phyloP scores from a whole-genome alignment of 768 basidiomycete species.

The Boletus rubroflammeus region DNA sequence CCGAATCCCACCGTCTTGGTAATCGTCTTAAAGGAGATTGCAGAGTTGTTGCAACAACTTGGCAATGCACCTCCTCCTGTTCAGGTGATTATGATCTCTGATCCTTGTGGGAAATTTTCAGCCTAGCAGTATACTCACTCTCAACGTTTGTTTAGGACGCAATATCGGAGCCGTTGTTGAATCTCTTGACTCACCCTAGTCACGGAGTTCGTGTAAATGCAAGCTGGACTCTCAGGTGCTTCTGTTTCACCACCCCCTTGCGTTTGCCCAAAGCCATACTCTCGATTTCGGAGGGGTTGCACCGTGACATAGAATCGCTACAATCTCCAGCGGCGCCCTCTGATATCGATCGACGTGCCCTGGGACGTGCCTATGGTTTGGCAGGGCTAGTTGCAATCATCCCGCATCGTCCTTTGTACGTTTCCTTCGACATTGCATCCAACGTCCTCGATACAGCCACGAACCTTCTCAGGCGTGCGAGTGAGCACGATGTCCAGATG shows the following conservation, averaged over 20 bases:
- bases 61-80: conserved; percentile 91
- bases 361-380: conserved; percentile 90
- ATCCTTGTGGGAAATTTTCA: not conserved
- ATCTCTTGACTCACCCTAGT: conserved; percentile 81
- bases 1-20: conserved; percentile 67
- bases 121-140: not conserved
- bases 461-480: conserved; percentile 83
- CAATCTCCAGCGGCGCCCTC: conserved; percentile 67
- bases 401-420: conserved; percentile 84
- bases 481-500: conserved; percentile 83
- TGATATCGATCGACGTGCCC: conserved; percentile 65
- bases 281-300: conserved; percentile 73
- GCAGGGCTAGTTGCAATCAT: conserved; percentile 84
- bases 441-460: conserved; percentile 91
- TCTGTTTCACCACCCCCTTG: conserved; percentile 86
- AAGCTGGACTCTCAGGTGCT: conserved; percentile 84
- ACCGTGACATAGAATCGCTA: conserved; percentile 74
- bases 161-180: conserved; percentile 78
- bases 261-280: conserved; percentile 78
- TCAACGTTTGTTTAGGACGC: conserved; percentile 54
- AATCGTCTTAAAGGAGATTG: conserved; percentile 77
- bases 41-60: conserved; percentile 80
- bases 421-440: conserved; percentile 88
- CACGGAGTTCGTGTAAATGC: conserved; percentile 85
- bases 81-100: conserved; percentile 46